Evolutionary conservation across 805 yeast genomes (phyloP).

Genomic region (Candida bentonensis): DNA sequence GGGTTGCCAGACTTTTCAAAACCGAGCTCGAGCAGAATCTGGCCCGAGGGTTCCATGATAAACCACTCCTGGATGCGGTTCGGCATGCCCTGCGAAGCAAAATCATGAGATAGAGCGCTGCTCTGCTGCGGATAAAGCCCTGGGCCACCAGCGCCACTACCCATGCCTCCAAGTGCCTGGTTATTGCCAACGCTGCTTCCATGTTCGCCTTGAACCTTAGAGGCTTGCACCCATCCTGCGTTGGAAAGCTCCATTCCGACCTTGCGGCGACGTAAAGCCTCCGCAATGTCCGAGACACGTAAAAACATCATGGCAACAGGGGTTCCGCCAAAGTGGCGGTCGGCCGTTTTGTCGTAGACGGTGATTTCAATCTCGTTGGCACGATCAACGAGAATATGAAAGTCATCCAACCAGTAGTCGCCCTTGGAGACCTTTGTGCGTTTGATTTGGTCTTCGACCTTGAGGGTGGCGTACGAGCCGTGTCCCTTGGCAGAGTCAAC

Average conservation of each 20-base stretch:
- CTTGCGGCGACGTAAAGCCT: slow-evolving; percentile 83
- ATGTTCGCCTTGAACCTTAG: slow-evolving; percentile 10
- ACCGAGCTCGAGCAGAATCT: slow-evolving; percentile 60
- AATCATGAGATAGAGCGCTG: not conserved
- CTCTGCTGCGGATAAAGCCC: not conserved
- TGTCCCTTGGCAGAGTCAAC: slow-evolving; percentile 76
- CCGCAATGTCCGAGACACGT: slow-evolving; percentile 79
- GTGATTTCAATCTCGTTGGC: slow-evolving; percentile 87
- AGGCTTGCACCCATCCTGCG: slow-evolving; percentile 82
- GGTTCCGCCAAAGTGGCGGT: slow-evolving; percentile 28
- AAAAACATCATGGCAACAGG: slow-evolving; percentile 95
- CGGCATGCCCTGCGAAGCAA: not conserved
- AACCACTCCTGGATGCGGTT: slow-evolving; percentile 61
- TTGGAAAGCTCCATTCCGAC: slow-evolving; percentile 57
- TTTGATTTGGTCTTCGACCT: slow-evolving; percentile 80
- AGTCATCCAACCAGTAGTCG: slow-evolving; percentile 71
- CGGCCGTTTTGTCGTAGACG: slow-evolving; percentile 68
- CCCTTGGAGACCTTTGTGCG: slow-evolving; percentile 60
- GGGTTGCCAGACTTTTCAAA: slow-evolving; percentile 55
- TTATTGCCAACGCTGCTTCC: no score
- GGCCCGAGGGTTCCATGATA: slow-evolving; percentile 88
- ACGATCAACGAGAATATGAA: slow-evolving; percentile 67
- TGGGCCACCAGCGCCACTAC: not conserved
- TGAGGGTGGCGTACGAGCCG: slow-evolving; percentile 63
- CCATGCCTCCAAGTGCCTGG: not conserved